Conservation (phyloP, 495 filamentous ascomycete genomes). For the Penicillium lividum region DNA sequence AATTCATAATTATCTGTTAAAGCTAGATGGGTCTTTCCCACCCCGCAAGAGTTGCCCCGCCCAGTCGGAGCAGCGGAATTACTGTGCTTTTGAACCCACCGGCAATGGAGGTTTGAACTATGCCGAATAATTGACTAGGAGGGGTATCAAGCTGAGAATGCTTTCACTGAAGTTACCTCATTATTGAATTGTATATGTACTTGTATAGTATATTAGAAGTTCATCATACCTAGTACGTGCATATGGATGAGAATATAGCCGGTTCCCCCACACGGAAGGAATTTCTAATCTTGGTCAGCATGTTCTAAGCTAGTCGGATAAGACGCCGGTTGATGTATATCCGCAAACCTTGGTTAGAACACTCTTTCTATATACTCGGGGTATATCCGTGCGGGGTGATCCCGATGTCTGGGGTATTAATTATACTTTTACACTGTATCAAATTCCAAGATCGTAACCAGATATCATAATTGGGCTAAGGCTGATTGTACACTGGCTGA, state of each 20-base stretch:
- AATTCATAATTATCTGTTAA: background rate
- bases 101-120: slow-evolving; percentile 1
- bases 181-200: background rate
- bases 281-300: slow-evolving; percentile 25
- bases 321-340: slow-evolving; percentile 18
- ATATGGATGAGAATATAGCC: slow-evolving; percentile 25
- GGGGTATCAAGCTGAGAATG: too few species aligned
- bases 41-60: slow-evolving; percentile 14
- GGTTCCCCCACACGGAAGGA: slow-evolving; percentile 12
- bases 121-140: background rate
- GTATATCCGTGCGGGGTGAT: slow-evolving; percentile 2
- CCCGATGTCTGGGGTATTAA: background rate
- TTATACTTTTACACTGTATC: background rate
- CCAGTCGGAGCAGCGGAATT: slow-evolving; percentile 21
- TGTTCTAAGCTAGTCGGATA: slow-evolving; percentile 21
- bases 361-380: background rate
- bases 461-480: background rate
- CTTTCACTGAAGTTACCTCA: too few species aligned
- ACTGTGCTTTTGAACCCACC: slow-evolving; percentile 4
- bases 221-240: background rate
- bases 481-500: slow-evolving; percentile 15
- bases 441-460: too few species aligned
- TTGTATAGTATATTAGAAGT: background rate
- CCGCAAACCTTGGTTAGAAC: slow-evolving; percentile 9
- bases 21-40: slow-evolving; percentile 6